Percentiles rank a stretch among this genome's conserved stretches.
Evolutionary conservation across 2,329 filamentous ascomycete species (phyloP).

Genomic region (Ampelomyces quisqualis): DNA sequence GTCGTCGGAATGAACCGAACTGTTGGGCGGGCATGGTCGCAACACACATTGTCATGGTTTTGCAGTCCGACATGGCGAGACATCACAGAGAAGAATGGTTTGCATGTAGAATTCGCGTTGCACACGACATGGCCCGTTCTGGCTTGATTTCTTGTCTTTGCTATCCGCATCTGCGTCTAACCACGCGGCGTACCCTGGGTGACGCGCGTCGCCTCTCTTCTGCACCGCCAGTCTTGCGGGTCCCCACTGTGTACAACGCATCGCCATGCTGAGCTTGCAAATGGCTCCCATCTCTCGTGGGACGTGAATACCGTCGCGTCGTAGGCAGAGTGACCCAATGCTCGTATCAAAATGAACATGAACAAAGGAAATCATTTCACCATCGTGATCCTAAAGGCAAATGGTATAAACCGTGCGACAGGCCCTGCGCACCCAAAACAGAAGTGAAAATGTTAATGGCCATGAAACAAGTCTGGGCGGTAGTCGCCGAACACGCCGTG

Average conservation of each 20-base stretch:
- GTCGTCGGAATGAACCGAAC: conserved; percentile 2
- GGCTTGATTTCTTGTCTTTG: conserved; percentile 16
- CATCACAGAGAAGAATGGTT: background rate
- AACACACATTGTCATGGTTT: too few relatives aligned
- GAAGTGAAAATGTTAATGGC: conserved; percentile 25
- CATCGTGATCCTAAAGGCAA: conserved; percentile 24
- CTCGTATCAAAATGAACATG: conserved; percentile 27
- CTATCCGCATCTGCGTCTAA: conserved; percentile 9
- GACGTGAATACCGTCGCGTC: conserved; percentile 20
- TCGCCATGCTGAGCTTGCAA: conserved; percentile 12
- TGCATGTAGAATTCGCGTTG: background rate
- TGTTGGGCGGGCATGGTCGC: background rate
- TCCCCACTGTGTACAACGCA: conserved; percentile 21
- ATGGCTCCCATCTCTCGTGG: conserved; percentile 9
- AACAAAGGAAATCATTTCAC: conserved; percentile 34
- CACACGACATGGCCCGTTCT: conserved; percentile 16
- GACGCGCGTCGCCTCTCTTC: conserved; percentile 25
- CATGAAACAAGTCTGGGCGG: conserved; percentile 14
- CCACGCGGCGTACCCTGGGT: conserved; percentile 8
- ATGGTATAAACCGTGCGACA: conserved; percentile 38
- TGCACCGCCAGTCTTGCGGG: conserved; percentile 8
- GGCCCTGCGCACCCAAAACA: conserved; percentile 16
- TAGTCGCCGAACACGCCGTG: conserved; percentile 23
- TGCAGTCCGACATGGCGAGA: too few relatives aligned
- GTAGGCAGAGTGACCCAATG: conserved; percentile 18